Evolutionary conservation across 164 flowering plant species (phyloP).

Genomic region (Umbilicus rupestris): DNA sequence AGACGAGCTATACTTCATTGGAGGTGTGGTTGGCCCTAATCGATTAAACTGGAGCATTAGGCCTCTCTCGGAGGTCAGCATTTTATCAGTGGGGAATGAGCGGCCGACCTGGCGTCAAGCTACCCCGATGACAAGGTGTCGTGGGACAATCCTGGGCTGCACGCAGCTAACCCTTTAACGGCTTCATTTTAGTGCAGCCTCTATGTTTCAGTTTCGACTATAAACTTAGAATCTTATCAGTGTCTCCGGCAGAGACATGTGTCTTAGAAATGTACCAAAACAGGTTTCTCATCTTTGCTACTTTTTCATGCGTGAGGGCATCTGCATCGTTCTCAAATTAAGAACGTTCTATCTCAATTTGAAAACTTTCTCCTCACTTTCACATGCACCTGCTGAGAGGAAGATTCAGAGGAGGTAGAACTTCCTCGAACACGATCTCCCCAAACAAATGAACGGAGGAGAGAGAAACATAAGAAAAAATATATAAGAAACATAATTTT

Average conservation of each 20-base stretch:
- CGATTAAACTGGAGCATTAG: constrained; percentile 58
- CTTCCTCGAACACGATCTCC: no score
- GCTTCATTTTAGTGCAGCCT: no score
- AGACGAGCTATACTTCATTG: constrained; percentile 73
- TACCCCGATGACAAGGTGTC: constrained; percentile 71
- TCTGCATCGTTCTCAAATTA: no score
- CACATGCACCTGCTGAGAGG: no score
- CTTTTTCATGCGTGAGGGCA: no score
- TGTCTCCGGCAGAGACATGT: neutral
- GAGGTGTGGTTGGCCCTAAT: constrained; percentile 83
- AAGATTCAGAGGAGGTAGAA: no score
- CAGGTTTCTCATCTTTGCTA: no score
- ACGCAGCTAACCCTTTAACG: constrained; percentile 46
- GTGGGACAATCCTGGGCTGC: constrained; percentile 77
- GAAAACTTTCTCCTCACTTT: no score
- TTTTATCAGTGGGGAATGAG: constrained; percentile 48
- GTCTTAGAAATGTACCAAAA: neutral
- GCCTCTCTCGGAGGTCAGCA: constrained; percentile 64
- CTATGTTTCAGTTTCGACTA: neutral
- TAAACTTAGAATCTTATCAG: neutral
- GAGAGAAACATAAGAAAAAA: no score
- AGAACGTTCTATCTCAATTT: no score
- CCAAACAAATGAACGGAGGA: no score
- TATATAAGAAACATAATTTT: no score
- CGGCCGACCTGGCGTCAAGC: constrained; percentile 70